Evolutionary conservation across 345 rosid species (phyloP).

Genomic region (Microcos paniculata): DNA sequence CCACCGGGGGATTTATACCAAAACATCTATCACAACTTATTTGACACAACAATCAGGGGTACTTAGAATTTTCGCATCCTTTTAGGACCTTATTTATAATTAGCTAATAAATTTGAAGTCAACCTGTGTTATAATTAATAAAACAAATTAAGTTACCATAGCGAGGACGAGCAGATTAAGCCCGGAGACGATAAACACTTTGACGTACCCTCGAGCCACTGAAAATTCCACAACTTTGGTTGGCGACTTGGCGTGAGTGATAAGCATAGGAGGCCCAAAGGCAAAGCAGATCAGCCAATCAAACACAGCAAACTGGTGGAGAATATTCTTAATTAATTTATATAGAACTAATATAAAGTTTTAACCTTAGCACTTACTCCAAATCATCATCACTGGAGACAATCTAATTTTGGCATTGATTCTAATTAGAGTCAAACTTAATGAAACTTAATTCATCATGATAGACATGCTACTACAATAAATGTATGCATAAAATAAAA

Average conservation of each 20-base stretch:
- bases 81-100: no score
- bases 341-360: background rate
- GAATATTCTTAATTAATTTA: background rate
- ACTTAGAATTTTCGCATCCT: no score
- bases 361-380: background rate
- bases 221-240: background rate
- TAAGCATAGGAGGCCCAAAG: background rate
- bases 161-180: background rate
- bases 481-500: background rate
- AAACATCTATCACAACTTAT: no score
- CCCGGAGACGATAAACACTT: background rate
- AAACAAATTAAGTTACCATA: background rate
- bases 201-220: background rate
- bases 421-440: background rate
- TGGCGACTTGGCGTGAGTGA: background rate
- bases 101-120: no score
- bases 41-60: no score
- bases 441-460: background rate
- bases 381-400: background rate
- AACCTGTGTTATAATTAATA: no score
- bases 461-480: background rate
- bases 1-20: no score
- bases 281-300: background rate
- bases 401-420: background rate
- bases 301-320: background rate